These are phyloP conservation scores for Camellia sinensis DNA, from an alignment of 148 eudicot genomes.

Conservation along the genomic window DNA sequence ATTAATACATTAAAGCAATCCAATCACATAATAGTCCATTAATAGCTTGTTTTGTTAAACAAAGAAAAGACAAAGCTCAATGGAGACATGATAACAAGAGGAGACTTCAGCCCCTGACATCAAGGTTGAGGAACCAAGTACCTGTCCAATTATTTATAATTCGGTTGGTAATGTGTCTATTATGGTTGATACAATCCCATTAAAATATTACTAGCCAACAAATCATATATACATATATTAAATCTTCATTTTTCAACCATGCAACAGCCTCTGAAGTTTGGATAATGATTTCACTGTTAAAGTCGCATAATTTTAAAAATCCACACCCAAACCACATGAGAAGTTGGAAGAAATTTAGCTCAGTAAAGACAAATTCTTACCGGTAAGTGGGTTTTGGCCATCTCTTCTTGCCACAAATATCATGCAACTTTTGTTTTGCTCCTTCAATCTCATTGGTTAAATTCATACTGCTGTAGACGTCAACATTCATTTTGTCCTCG, in stretches of 20 bases:
- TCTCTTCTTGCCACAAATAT: constrained; percentile 64
- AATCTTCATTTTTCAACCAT: not conserved
- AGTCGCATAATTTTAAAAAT: not conserved
- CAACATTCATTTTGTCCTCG: constrained; percentile 7
- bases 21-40: no score
- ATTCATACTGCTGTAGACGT: no score
- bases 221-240: constrained; percentile 18
- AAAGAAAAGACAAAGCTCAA: no score
- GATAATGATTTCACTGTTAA: constrained; percentile 2
- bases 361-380: constrained; percentile 34
- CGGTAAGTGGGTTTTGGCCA: constrained; percentile 68
- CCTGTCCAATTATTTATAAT: not conserved
- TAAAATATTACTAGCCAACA: not conserved
- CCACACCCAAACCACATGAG: not conserved
- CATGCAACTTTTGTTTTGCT: no score
- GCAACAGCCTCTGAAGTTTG: not conserved
- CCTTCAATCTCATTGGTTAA: no score
- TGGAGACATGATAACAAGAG: no score
- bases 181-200: no score
- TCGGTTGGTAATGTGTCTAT: not conserved
- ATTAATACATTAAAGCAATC: no score
- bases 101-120: no score
- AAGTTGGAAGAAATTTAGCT: constrained; percentile 2
- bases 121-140: not conserved
- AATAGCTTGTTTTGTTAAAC: no score